A percentile compares a stretch with the other conserved stretches of the same genome.
phyloP scores from a whole-genome alignment of 257 asterid genomes.

The Plantago elongata region DNA sequence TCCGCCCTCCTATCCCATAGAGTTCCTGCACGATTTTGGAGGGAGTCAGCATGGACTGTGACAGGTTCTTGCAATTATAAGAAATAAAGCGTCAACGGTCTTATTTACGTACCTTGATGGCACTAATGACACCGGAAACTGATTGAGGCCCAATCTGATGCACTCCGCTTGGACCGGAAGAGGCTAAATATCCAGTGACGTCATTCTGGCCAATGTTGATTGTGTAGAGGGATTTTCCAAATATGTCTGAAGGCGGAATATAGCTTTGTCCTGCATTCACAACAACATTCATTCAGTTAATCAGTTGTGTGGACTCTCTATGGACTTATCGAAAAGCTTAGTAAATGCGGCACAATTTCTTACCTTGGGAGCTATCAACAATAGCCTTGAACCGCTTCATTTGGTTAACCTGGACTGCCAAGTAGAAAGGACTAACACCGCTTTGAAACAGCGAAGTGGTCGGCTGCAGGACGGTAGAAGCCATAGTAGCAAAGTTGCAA shows the following conservation, averaged over 20 bases:
- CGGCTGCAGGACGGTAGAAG: conserved; percentile 62
- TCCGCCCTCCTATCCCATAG: conserved; percentile 45
- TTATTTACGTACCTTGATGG: conserved; percentile 41
- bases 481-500: conserved; percentile 60
- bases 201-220: conserved; percentile 70
- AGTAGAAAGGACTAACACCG: conserved; percentile 63
- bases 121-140: conserved; percentile 35
- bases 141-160: conserved; percentile 34
- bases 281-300: too few species aligned
- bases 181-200: conserved; percentile 36
- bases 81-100: background rate
- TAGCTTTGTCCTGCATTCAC: conserved; percentile 26
- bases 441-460: conserved; percentile 49
- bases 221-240: conserved; percentile 47
- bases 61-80: too few species aligned
- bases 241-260: conserved; percentile 45
- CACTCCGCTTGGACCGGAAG: conserved; percentile 40
- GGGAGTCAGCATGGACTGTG: too few species aligned
- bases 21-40: conserved; percentile 33
- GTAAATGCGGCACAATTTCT: background rate
- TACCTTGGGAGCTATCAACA: conserved; percentile 44
- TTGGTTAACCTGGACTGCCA: conserved; percentile 59
- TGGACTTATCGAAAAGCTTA: too few species aligned
- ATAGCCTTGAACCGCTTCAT: conserved; percentile 48
- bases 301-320: too few species aligned